phyloP scores from a whole-genome alignment of 176 grass and related monocot species.

The Triticum turgidum region DNA sequence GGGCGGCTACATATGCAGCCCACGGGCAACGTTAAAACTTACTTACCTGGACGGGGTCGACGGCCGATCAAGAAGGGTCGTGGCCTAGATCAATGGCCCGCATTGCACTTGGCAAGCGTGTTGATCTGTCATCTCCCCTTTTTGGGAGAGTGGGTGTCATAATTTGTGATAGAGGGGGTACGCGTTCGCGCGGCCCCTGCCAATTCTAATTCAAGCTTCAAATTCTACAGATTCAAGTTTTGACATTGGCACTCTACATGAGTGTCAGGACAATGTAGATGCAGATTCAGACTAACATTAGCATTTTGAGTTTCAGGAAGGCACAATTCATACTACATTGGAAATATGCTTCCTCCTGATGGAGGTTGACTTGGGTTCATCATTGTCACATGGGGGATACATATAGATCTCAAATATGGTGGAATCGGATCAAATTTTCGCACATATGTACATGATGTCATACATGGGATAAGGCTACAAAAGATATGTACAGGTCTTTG shows the following conservation, averaged over 20 bases:
- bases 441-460: conserved; percentile 32
- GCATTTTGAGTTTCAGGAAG: neutral
- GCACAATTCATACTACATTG: neutral
- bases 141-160: conserved; percentile 36
- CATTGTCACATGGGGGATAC: neutral
- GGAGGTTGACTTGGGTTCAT: neutral
- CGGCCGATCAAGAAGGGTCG: neutral
- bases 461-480: conserved; percentile 21
- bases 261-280: too few species aligned
- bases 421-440: neutral
- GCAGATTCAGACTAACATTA: neutral
- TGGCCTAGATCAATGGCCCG: conserved; percentile 24
- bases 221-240: too few species aligned
- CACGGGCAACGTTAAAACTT: neutral
- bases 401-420: neutral
- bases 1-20: neutral
- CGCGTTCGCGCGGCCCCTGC: conserved; percentile 21
- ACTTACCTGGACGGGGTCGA: conserved; percentile 36
- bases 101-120: neutral
- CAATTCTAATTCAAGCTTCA: too few species aligned
- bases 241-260: too few species aligned
- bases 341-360: neutral
- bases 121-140: conserved; percentile 31
- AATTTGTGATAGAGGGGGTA: conserved; percentile 47
- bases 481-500: conserved; percentile 36